Evolutionary conservation across 75 land plant genomes (phyloP).

Genomic region (Chamaecyparis obtusa): DNA sequence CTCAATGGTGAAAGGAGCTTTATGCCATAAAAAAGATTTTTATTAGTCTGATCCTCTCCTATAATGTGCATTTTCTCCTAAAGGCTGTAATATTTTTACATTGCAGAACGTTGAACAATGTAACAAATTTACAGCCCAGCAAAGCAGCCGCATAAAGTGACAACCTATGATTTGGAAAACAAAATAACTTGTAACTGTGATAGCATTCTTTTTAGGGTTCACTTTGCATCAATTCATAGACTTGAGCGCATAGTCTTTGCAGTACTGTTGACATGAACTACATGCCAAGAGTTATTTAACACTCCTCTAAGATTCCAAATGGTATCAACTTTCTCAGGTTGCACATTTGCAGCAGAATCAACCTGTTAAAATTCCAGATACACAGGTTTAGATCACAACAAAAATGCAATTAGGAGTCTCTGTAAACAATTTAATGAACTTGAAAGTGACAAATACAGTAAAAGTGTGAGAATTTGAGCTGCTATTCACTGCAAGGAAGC

Average conservation of each 20-base stretch:
- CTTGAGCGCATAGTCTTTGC: conserved; percentile 37
- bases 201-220: not conserved
- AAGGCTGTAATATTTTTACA: not conserved
- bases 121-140: not conserved
- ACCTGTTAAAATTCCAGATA: conserved; percentile 47
- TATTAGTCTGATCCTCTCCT: not conserved
- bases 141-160: not conserved
- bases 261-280: conserved; percentile 41
- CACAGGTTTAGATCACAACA: not conserved
- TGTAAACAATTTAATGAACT: not conserved
- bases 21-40: too few species aligned
- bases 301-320: conserved; percentile 98
- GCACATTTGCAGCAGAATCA: conserved; percentile 90
- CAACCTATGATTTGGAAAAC: not conserved
- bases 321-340: conserved; percentile 73
- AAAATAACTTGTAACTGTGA: not conserved
- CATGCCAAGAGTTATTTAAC: conserved; percentile 94
- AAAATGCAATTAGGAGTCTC: not conserved
- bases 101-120: not conserved
- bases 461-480: not conserved
- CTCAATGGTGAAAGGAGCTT: not conserved
- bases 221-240: conserved; percentile 21
- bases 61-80: not conserved
- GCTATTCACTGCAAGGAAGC: not conserved
- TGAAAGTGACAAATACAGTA: not conserved